Conservation (phyloP, 2,329 filamentous ascomycete genomes). For the Aspergillus piperis region DNA sequence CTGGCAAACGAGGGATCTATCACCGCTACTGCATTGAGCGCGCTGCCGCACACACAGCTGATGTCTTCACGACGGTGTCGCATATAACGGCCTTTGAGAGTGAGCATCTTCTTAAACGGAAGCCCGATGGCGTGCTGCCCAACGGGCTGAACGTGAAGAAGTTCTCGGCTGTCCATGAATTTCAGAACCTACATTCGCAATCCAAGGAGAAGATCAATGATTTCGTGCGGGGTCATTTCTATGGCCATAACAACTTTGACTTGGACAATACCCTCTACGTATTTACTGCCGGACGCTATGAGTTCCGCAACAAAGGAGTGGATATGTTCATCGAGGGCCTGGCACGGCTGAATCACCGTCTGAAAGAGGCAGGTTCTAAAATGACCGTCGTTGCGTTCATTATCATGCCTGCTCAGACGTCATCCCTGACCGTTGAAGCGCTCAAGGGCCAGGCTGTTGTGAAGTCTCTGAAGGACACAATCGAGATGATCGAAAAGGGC, state of each 20-base stretch:
- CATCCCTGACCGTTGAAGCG: conserved; percentile 90
- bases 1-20: conserved; percentile 97
- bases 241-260: conserved; percentile 96
- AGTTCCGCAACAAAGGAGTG: conserved; percentile 97
- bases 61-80: conserved; percentile 98
- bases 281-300: conserved; percentile 95
- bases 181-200: conserved; percentile 95
- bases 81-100: conserved; percentile 98
- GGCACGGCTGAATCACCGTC: conserved; percentile 87
- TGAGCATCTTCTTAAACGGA: conserved; percentile 94
- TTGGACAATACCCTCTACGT: conserved; percentile 96
- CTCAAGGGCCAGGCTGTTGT: conserved; percentile 96
- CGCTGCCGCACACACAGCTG: conserved; percentile 83
- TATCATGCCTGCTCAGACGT: conserved; percentile 97
- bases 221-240: conserved; percentile 97
- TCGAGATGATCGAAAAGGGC: conserved; percentile 87
- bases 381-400: conserved; percentile 96
- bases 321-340: conserved; percentile 99
- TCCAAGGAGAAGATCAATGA: conserved; percentile 98
- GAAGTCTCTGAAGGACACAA: conserved; percentile 90
- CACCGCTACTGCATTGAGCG: conserved; percentile 98
- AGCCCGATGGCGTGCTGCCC: conserved; percentile 92
- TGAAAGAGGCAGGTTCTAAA: conserved; percentile 83
- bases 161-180: conserved; percentile 97
- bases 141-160: conserved; percentile 98